Evolutionary conservation across 163 green algal species (phyloP).

Genomic region (Chlamydomonas reinhardtii): DNA sequence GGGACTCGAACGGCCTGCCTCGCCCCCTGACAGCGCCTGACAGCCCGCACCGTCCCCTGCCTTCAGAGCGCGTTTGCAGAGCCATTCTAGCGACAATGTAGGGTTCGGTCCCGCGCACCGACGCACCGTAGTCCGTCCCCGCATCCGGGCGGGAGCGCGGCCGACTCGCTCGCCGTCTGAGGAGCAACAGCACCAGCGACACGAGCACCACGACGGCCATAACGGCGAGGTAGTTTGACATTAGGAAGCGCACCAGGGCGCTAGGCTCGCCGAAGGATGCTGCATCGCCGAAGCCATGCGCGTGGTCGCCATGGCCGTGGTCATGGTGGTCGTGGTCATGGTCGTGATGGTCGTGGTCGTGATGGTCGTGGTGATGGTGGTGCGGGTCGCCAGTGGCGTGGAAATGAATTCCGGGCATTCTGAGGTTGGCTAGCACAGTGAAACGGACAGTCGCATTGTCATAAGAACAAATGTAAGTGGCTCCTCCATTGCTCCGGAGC

Average conservation of each 20-base stretch:
- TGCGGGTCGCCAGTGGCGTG: neutral
- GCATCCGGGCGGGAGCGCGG: neutral
- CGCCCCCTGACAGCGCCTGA: no score
- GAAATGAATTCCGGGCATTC: neutral
- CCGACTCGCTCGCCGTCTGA: neutral
- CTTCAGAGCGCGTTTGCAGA: no score
- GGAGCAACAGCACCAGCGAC: neutral
- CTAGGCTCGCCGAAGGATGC: neutral
- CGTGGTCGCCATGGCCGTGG: neutral
- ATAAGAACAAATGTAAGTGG: neutral
- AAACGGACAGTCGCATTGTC: neutral
- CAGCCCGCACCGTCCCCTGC: no score
- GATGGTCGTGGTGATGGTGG: neutral
- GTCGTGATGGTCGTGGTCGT: neutral
- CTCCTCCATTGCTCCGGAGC: no score
- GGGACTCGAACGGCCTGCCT: neutral
- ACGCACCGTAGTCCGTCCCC: constrained; percentile 4
- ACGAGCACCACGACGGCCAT: neutral
- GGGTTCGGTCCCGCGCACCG: no score
- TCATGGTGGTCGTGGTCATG: neutral
- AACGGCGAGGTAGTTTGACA: neutral
- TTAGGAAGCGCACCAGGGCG: neutral
- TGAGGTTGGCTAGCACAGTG: no score
- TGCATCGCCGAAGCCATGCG: neutral
- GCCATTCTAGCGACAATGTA: no score